Evolutionary conservation across 2,329 filamentous ascomycete species (phyloP).

Genomic region (Coniochaeta pulveracea): DNA sequence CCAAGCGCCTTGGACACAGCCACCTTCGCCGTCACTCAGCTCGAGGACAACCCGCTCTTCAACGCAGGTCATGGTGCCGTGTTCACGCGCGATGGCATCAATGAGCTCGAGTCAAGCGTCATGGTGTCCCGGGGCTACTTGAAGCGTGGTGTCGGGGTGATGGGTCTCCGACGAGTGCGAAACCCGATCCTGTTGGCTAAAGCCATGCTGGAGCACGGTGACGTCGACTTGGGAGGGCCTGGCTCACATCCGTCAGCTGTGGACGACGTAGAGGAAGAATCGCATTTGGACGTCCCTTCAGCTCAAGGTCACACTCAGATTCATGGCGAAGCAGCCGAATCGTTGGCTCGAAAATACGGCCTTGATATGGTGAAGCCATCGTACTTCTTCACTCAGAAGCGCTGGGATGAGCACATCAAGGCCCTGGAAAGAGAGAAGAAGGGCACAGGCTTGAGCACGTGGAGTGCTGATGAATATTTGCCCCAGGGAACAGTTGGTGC

Average conservation of each 20-base stretch:
- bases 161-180: constrained; percentile 60
- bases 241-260: constrained; percentile 15
- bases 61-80: constrained; percentile 78
- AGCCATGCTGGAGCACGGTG: constrained; percentile 57
- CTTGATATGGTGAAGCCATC: constrained; percentile 55
- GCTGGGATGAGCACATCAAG: constrained; percentile 58
- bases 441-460: constrained; percentile 31
- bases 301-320: constrained; percentile 63
- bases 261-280: constrained; percentile 10
- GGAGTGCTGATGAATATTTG: constrained; percentile 54
- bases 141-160: constrained; percentile 71
- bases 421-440: constrained; percentile 36
- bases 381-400: constrained; percentile 69
- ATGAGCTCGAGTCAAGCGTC: constrained; percentile 77
- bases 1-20: constrained; percentile 62
- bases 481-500: constrained; percentile 79
- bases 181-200: constrained; percentile 69
- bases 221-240: constrained; percentile 35
- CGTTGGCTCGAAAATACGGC: constrained; percentile 55
- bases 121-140: constrained; percentile 67
- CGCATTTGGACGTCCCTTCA: constrained; percentile 32
- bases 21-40: constrained; percentile 59
- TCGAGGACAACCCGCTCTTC: constrained; percentile 75
- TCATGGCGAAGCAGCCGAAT: constrained; percentile 56
- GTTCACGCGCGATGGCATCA: constrained; percentile 71